Conservation (phyloP, 2,329 filamentous ascomycete species). For the Fusarium paranaense region DNA sequence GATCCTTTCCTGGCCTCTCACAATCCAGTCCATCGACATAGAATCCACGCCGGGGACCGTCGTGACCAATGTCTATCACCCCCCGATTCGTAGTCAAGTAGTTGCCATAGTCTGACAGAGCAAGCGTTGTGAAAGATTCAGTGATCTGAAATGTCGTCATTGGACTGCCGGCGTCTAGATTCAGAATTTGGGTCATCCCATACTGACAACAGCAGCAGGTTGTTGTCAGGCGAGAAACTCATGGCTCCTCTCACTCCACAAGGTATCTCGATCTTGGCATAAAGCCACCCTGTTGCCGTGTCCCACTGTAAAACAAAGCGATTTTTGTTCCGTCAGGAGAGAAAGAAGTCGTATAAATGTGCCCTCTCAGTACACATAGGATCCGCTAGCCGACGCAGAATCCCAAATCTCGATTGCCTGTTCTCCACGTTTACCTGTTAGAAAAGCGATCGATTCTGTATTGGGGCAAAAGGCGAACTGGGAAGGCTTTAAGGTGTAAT, state of each 20-base stretch:
- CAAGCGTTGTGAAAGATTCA: background rate
- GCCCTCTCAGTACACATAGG: too few relatives aligned
- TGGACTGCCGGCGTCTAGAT: too few relatives aligned
- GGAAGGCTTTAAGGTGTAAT: too few relatives aligned
- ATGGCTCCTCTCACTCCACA: too few relatives aligned
- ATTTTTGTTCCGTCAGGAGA: too few relatives aligned
- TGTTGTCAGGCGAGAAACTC: background rate
- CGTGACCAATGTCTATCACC: background rate
- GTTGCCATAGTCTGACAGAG: background rate
- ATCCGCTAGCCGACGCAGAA: background rate
- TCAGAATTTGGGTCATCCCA: too few relatives aligned
- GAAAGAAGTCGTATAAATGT: too few relatives aligned
- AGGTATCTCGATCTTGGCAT: too few relatives aligned
- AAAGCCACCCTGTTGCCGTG: background rate
- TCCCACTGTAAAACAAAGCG: background rate
- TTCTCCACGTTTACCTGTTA: background rate
- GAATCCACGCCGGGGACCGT: background rate
- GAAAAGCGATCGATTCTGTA: too few relatives aligned
- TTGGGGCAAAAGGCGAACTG: too few relatives aligned
- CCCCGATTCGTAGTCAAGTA: background rate
- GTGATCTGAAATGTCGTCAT: background rate
- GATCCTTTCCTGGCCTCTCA: background rate
- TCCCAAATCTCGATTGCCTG: background rate
- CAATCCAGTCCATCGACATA: background rate
- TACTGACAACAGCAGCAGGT: too few relatives aligned